Percentiles rank a stretch among this genome's conserved stretches.
Conservation (phyloP, 352 stramenopile species). For the Phytophthora macrochlamydospora region DNA sequence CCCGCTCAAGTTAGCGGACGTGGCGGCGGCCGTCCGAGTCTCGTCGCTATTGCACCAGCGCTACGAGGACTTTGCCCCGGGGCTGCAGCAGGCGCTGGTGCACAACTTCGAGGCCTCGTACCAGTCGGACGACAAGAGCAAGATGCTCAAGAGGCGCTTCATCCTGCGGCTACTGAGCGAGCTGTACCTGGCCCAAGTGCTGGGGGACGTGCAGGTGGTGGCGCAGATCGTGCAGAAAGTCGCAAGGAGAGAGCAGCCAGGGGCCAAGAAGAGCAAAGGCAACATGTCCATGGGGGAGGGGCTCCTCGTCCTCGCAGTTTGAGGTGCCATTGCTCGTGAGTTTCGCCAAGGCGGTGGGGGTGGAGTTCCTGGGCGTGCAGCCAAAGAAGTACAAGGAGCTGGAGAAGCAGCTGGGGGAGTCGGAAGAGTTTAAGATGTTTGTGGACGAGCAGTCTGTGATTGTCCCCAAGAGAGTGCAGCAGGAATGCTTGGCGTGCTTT, state of each 20-base stretch:
- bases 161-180: slow-evolving; percentile 85
- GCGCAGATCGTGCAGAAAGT: slow-evolving; percentile 86
- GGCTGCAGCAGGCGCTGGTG: slow-evolving; percentile 63
- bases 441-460: slow-evolving; percentile 43
- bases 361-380: slow-evolving; percentile 86
- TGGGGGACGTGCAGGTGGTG: slow-evolving; percentile 73
- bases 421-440: slow-evolving; percentile 49
- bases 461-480: slow-evolving; percentile 69
- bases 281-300: slow-evolving; percentile 37
- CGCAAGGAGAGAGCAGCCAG: slow-evolving; percentile 50
- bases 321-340: slow-evolving; percentile 95
- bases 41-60: slow-evolving; percentile 91
- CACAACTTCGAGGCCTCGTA: slow-evolving; percentile 61
- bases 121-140: slow-evolving; percentile 71
- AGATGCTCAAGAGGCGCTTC: slow-evolving; percentile 75
- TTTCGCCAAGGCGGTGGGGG: slow-evolving; percentile 93
- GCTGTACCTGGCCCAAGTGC: slow-evolving; percentile 81
- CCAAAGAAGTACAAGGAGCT: slow-evolving; percentile 74
- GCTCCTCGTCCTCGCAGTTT: slow-evolving; percentile 49
- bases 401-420: slow-evolving; percentile 33
- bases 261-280: slow-evolving; percentile 38
- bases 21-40: slow-evolving; percentile 85
- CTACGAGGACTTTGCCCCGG: slow-evolving; percentile 89
- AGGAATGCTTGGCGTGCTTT: slow-evolving; percentile 79
- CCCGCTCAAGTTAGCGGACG: slow-evolving; percentile 86